phyloP scores from a whole-genome alignment of 116 monocot genomes.

The Posidonia oceanica region DNA sequence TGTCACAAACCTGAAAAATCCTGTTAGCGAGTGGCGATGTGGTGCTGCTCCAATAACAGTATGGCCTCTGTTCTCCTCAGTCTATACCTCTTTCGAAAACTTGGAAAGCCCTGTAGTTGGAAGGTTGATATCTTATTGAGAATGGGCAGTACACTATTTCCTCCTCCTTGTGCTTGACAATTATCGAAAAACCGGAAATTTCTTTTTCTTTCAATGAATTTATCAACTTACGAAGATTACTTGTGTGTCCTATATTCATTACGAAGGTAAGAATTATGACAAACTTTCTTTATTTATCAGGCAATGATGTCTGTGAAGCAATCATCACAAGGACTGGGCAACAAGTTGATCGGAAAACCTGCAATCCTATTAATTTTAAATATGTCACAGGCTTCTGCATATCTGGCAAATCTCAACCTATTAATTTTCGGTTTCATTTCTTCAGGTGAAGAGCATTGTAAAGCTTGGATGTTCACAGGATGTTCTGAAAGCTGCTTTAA shows the following conservation, averaged over 20 bases:
- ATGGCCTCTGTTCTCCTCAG: not conserved
- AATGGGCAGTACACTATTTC: not conserved
- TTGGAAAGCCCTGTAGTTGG: not conserved
- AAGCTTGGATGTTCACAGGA: slow-evolving; percentile 91
- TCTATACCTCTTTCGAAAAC: not conserved
- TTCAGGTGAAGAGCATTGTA: slow-evolving; percentile 73
- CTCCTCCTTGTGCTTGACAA: not conserved
- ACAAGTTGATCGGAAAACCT: slow-evolving; percentile 59
- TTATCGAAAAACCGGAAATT: not conserved
- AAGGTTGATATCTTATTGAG: not conserved
- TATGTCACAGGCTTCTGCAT: no score
- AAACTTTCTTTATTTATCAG: slow-evolving; percentile 20
- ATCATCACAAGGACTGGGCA: slow-evolving; percentile 49
- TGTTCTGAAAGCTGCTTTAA: slow-evolving; percentile 82
- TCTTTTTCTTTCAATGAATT: not conserved
- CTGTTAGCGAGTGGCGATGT: slow-evolving; percentile 77
- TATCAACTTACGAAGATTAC: not conserved
- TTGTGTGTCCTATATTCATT: not conserved
- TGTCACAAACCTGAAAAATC: slow-evolving; percentile 72
- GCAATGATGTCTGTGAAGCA: slow-evolving; percentile 93
- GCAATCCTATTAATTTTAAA: slow-evolving; percentile 26
- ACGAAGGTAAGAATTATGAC: not conserved
- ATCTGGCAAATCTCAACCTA: no score
- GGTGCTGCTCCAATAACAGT: slow-evolving; percentile 91
- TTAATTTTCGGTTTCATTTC: not conserved